Evolutionary conservation across 148 eudicot species (phyloP), one percentile per base, ranked within the genome.

Genomic region (Rhododendron ferrugineum): DNA sequence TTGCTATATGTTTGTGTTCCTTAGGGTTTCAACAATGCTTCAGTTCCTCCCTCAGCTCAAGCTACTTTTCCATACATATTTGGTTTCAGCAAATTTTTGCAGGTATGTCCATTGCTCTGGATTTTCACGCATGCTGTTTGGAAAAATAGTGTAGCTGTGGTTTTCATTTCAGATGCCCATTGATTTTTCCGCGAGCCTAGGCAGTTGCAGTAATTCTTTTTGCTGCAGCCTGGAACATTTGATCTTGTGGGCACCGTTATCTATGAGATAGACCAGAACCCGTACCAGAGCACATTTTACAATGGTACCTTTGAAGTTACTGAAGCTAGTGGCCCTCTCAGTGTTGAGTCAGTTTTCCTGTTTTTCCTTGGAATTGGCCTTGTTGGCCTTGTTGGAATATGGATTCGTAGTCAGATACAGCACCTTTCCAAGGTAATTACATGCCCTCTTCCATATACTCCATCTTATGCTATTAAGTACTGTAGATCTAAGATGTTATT

Each of bases 301-400:
- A 96, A 96, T 87, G 97, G 98, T 54, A 96, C 99, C 73, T 89
- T 96, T 88, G 99, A 96, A 89, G 98, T 95, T 88, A 82, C 89
- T 83, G 98, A 96, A 87, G 88, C 94, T 40, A 91, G 98, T 88
- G 98, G 98, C 46, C 80, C 87, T 28, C 72, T 96, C 79, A 95
- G 98, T 86, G 89, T 92, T 81, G 99, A 96, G 89, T 92, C 99
- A 66, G 94, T 96, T 66, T 93, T 96, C 93, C 90, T 96, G 88
- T 92, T 93, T 82, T 89, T 83, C 79, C 96, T 95, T 81, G 97
- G 90, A 81, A 46, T 94, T 78, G 92, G 93, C 44, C 93, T 95
- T 87, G 82, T 95, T 87, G 90, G 87, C 85, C 91, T 94, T 75
- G 90, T 96, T 37, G 95, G 91, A 49, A 87, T 96, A 85, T 93